phyloP scores from a whole-genome alignment of 345 rosid genomes.

The Camelina hispida region DNA sequence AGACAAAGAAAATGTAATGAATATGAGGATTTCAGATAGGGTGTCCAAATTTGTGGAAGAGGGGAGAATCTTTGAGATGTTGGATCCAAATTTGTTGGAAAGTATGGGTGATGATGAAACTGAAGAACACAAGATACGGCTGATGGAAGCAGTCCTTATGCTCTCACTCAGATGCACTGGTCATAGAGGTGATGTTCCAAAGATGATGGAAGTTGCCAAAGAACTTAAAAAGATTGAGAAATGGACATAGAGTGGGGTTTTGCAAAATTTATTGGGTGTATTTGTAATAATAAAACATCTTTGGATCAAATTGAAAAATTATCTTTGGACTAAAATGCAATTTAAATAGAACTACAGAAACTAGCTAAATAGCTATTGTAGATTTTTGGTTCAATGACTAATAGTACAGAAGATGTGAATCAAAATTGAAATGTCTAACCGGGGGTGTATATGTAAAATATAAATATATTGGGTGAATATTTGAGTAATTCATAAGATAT shows the following conservation, averaged over 20 bases:
- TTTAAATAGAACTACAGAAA: too few species aligned
- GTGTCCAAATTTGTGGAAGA: conserved; percentile 29
- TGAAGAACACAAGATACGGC: conserved; percentile 2
- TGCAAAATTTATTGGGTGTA: not conserved
- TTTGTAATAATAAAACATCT: too few species aligned
- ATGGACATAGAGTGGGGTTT: not conserved
- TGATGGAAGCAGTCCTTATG: conserved; percentile 20
- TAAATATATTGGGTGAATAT: not conserved
- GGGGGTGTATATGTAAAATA: not conserved
- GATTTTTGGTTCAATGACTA: not conserved
- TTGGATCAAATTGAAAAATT: too few species aligned
- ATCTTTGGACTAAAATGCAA: too few species aligned
- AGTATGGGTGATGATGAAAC: conserved; percentile 5
- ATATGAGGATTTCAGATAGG: conserved; percentile 39
- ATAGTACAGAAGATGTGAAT: not conserved
- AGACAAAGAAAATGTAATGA: conserved; percentile 17
- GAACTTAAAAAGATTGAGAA: conserved; percentile 35
- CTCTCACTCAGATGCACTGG: conserved; percentile 42
- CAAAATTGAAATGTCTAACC: not conserved
- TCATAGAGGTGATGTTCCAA: conserved; percentile 44
- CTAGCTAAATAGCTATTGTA: too few species aligned
- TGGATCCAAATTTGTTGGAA: conserved; percentile 27
- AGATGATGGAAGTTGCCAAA: conserved; percentile 42
- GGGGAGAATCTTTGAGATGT: conserved; percentile 29
- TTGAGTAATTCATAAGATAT: not conserved